Conservation (phyloP, 768 basidiomycete species). For the Lentinula guzmanii region DNA sequence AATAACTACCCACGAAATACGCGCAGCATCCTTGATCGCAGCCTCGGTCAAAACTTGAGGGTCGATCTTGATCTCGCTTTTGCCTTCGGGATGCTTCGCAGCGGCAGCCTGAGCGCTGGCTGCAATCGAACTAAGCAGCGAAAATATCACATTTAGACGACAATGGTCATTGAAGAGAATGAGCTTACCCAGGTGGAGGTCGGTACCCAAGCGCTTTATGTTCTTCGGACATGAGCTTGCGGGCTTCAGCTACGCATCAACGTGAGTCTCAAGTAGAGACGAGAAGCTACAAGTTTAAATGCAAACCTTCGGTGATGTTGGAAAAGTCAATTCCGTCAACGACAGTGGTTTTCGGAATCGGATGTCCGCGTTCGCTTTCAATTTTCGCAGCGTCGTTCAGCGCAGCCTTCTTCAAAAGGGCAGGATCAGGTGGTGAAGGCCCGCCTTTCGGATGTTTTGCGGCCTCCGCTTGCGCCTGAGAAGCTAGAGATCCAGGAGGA, state of each 20-base stretch:
- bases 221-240: slow-evolving; percentile 26
- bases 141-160: not conserved
- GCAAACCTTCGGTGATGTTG: slow-evolving; percentile 7
- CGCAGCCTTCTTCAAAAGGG: slow-evolving; percentile 7
- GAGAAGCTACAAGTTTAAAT: not conserved
- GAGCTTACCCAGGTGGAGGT: slow-evolving; percentile 18
- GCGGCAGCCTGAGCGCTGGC: slow-evolving; percentile 25
- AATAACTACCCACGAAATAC: slow-evolving; percentile 10
- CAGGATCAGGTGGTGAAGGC: not conserved
- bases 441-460: slow-evolving; percentile 21
- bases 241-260: slow-evolving; percentile 16
- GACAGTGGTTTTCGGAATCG: slow-evolving; percentile 6
- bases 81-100: slow-evolving; percentile 19
- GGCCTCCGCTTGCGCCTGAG: slow-evolving; percentile 25
- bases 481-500: slow-evolving; percentile 26
- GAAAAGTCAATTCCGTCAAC: slow-evolving; percentile 9
- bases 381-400: slow-evolving; percentile 11
- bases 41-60: slow-evolving; percentile 10
- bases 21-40: slow-evolving; percentile 14
- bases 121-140: slow-evolving; percentile 17
- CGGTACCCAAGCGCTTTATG: slow-evolving; percentile 27
- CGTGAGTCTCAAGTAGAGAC: not conserved
- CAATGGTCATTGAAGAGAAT: not conserved
- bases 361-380: slow-evolving; percentile 8
- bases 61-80: slow-evolving; percentile 4